Base-by-base conservation (phyloP, 2,329 filamentous ascomycete genomes). In the Triangularia verruculosa region DNA sequence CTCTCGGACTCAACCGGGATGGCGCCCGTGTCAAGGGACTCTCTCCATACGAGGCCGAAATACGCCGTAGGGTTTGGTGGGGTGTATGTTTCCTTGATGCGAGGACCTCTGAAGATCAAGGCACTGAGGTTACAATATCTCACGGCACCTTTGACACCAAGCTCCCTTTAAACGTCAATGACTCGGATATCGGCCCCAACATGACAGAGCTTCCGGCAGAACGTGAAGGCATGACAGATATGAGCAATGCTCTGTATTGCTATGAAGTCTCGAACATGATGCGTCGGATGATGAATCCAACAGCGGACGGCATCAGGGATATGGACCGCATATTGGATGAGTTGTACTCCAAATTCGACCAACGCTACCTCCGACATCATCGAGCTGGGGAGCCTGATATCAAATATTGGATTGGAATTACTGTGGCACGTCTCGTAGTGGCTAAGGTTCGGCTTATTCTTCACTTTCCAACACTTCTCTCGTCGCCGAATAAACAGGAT, bases 371-470 rank as follows among this genome's bases (percentile, higher is more conserved):
- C 13, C 77, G 75, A 39, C 76, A 80, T 67, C 17, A 69, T 66
- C 1, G 73, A 77, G 3, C 59, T 70, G 47, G 27, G 12, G 43
- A 61, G 22, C 43, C 52, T 2, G 73, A 75, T 57, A 72, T 79
- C 20, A 57, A 66, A 1, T 74, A 76, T 59, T 80, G 80, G 79
- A 75, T 78, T 0, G 69, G 70, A 0, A 64, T 78, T 1, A 74
- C 66, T 1, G 67, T 68, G 24, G 83, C 86, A 2, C 85, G 89
- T 9, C 80, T 94, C 30, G 86, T 93, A 66, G 85, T 93, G 77
- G 87, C 88, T 59, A 94, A 93, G 75, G 86, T 93, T 79, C 91
- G 88, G 78, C 81, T 95, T 34, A 83, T 93, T 64, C 83, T 92
- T 2, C 90, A 94, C 70, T 88, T 94, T 69, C 90, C 90, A 0